Base-by-base conservation (phyloP, 1,139 yeast species). In the Candida sp. region DNA sequence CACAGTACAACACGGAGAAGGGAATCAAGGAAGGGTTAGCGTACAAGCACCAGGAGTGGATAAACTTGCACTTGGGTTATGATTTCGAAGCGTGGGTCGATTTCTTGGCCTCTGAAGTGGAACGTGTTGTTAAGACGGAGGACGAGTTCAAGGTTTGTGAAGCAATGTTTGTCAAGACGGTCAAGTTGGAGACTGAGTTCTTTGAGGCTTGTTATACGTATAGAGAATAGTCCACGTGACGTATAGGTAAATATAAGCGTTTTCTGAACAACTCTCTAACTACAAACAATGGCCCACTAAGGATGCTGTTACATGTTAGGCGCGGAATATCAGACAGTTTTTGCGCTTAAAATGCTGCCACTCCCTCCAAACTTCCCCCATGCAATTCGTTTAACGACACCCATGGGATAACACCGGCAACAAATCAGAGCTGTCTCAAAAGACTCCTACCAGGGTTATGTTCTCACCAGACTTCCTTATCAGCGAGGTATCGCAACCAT, bases 21-120 rank as follows among this genome's bases (percentile, higher is more conserved):
- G 48, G 51, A 1, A 60, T 70, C 7, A 67, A 73, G 1, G 49
- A 56, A 2, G 59, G 67, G 39, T 65, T 81, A 35, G 68, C 69
- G 30, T 80, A 77, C 68, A 80, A 78, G 56, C 67, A 77, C 53
- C 72, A 73, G 48, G 82, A 78, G 48, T 82, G 86, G 86, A 75
- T 81, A 41, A 67, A 66, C 54, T 63, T 83, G 53, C 83, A 83
- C 61, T 70, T 78, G 57, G 84, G 86, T 27, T 66, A 67, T 9
- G 76, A 65, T 30, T 77, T 83, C 58, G 64, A 70, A 25, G 60
- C 55, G 3, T 82, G 86, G 86, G 78, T 78, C 6, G 54, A 65
- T 2, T 81, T 81, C 52, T 65, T 82, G 46, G 66, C 62, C 42
- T 52, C 55, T 3, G 84, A 81, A 56, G 81, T 81, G 2, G 72